Evolutionary conservation across 805 yeast genomes (phyloP).

Genomic region (Hanseniaspora occidentalis): DNA sequence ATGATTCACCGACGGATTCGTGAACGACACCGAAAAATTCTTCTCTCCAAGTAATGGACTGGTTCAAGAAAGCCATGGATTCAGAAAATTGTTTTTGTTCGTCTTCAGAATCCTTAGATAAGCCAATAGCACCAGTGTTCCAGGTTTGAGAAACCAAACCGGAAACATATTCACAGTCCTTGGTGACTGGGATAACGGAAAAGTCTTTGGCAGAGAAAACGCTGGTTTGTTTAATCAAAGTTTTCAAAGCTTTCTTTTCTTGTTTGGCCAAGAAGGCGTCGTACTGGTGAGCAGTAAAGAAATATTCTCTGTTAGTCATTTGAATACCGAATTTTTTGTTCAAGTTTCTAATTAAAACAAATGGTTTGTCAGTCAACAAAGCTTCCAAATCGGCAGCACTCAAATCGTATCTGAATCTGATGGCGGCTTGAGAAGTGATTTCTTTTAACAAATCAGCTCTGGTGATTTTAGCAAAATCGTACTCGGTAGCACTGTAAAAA

Average conservation of each 20-base stretch:
- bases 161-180: slow-evolving; percentile 56
- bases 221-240: slow-evolving; percentile 21
- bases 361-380: slow-evolving; percentile 26
- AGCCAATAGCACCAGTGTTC: slow-evolving; percentile 42
- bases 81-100: slow-evolving; percentile 31
- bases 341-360: slow-evolving; percentile 49
- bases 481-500: slow-evolving; percentile 31
- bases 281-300: slow-evolving; percentile 28
- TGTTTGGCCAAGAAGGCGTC: slow-evolving; percentile 20
- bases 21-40: slow-evolving; percentile 77
- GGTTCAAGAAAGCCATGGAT: slow-evolving; percentile 54
- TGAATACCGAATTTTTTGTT: slow-evolving; percentile 79
- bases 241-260: slow-evolving; percentile 27
- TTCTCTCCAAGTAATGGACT: slow-evolving; percentile 61
- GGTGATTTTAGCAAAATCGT: slow-evolving; percentile 31
- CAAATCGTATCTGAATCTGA: slow-evolving; percentile 53
- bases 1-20: slow-evolving; percentile 62
- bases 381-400: slow-evolving; percentile 35
- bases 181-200: slow-evolving; percentile 62
- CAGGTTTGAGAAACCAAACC: slow-evolving; percentile 62
- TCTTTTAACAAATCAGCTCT: slow-evolving; percentile 31
- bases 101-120: slow-evolving; percentile 2
- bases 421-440: slow-evolving; percentile 39
- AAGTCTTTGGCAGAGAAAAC: slow-evolving; percentile 53
- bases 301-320: slow-evolving; percentile 40